Conservation (phyloP, 495 filamentous ascomycete species). For the Daldinia concentrica region DNA sequence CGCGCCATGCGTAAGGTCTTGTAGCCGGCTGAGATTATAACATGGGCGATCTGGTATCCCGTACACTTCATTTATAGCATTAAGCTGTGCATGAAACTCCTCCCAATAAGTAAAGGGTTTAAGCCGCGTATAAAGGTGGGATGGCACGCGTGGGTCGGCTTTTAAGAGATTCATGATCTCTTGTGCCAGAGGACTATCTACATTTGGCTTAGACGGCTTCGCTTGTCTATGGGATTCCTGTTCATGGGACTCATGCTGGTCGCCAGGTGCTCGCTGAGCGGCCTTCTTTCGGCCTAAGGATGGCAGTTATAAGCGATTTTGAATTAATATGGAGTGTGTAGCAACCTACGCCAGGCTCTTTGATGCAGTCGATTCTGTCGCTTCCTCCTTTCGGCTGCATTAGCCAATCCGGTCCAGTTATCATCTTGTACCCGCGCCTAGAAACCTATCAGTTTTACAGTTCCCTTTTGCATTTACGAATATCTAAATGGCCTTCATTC, state of each 20-base stretch:
- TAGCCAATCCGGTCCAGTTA: constrained; percentile 44
- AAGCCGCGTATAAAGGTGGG: constrained; percentile 2
- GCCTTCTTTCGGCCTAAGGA: constrained; percentile 36
- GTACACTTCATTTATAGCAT: not conserved
- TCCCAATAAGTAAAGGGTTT: constrained; percentile 28
- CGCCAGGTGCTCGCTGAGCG: constrained; percentile 1
- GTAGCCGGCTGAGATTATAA: not conserved
- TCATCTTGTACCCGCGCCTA: constrained; percentile 42
- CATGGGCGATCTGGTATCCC: not conserved
- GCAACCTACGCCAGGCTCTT: constrained; percentile 45
- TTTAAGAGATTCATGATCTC: constrained; percentile 12
- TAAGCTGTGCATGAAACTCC: constrained; percentile 4
- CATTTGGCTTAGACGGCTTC: not conserved
- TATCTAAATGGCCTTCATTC: not conserved
- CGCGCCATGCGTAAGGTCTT: not conserved
- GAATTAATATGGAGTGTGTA: not conserved
- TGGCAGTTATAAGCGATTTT: not conserved
- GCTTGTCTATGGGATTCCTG: not conserved
- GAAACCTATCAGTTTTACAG: not conserved
- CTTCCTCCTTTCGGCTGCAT: constrained; percentile 38
- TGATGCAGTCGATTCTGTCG: constrained; percentile 47
- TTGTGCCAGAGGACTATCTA: not conserved
- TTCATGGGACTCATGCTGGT: not conserved
- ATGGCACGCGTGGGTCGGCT: not conserved
- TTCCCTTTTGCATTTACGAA: not conserved